These are phyloP conservation scores for Craspedostauros australis DNA, from an alignment of 108 stramenopile genomes.

Conservation along the genomic window DNA sequence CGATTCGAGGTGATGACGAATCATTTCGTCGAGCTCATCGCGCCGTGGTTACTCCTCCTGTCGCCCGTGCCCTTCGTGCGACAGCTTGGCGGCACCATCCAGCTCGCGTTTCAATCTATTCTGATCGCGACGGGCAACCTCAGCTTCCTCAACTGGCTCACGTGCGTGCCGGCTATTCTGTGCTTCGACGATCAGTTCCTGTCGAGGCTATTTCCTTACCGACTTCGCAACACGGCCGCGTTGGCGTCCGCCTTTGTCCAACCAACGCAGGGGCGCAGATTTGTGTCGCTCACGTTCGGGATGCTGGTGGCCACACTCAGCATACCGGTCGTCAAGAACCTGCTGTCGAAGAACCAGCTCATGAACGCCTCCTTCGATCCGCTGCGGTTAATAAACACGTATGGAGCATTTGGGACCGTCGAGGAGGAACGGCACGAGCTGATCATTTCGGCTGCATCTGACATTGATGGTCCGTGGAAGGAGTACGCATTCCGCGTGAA, in stretches of 20 bases:
- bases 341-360: constrained; percentile 34
- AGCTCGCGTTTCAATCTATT: constrained; percentile 50
- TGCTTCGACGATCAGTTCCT: constrained; percentile 51
- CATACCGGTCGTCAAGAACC: constrained; percentile 42
- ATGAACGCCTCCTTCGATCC: constrained; percentile 71
- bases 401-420: constrained; percentile 59
- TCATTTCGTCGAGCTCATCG: constrained; percentile 65
- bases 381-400: constrained; percentile 48
- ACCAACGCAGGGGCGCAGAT: neutral
- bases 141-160: constrained; percentile 62
- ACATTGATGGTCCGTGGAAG: constrained; percentile 42
- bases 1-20: constrained; percentile 48
- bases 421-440: constrained; percentile 41
- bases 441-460: constrained; percentile 37
- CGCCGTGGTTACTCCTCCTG: constrained; percentile 45
- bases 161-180: constrained; percentile 47
- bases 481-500: constrained; percentile 66
- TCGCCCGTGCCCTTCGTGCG: constrained; percentile 26
- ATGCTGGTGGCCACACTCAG: constrained; percentile 15
- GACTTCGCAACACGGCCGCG: neutral
- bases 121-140: constrained; percentile 52
- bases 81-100: constrained; percentile 41
- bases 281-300: neutral
- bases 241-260: neutral
- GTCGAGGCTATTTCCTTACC: too few species aligned